phyloP scores from a whole-genome alignment of 352 stramenopile species.

The Hyaloperonospora arabidopsidis region DNA sequence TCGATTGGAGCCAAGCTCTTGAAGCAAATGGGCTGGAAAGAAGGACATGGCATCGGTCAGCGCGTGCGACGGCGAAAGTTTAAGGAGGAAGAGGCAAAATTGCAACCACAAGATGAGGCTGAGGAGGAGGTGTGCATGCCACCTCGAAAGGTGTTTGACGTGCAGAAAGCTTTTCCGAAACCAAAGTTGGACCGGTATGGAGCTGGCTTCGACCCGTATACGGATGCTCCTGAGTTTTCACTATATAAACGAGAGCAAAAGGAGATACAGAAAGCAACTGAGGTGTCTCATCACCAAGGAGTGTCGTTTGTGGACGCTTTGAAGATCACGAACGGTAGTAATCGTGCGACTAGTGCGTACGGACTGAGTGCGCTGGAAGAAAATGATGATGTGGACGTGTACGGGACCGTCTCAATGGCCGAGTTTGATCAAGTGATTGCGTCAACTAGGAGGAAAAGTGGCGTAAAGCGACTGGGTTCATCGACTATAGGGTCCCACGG shows the following conservation, averaged over 20 bases:
- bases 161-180: constrained; percentile 44
- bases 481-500: constrained; percentile 26
- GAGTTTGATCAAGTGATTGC: constrained; percentile 66
- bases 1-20: constrained; percentile 82
- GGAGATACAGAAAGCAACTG: constrained; percentile 15
- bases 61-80: constrained; percentile 48
- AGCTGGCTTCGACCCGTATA: constrained; percentile 71
- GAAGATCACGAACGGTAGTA: constrained; percentile 28
- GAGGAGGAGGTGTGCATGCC: constrained; percentile 48
- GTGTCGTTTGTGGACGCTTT: constrained; percentile 76
- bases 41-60: constrained; percentile 83
- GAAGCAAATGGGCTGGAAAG: constrained; percentile 87
- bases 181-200: constrained; percentile 74
- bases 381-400: constrained; percentile 80
- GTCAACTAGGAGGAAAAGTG: constrained; percentile 17
- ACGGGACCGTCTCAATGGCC: constrained; percentile 50
- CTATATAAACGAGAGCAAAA: constrained; percentile 37
- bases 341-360: constrained; percentile 39
- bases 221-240: constrained; percentile 63
- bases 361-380: constrained; percentile 75
- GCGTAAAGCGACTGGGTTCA: constrained; percentile 31
- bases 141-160: constrained; percentile 48
- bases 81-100: constrained; percentile 8
- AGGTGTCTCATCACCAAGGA: constrained; percentile 34
- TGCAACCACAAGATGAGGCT: constrained; percentile 9